Conservation (phyloP, 169 alveolate species). For the Plasmodium vivax region DNA sequence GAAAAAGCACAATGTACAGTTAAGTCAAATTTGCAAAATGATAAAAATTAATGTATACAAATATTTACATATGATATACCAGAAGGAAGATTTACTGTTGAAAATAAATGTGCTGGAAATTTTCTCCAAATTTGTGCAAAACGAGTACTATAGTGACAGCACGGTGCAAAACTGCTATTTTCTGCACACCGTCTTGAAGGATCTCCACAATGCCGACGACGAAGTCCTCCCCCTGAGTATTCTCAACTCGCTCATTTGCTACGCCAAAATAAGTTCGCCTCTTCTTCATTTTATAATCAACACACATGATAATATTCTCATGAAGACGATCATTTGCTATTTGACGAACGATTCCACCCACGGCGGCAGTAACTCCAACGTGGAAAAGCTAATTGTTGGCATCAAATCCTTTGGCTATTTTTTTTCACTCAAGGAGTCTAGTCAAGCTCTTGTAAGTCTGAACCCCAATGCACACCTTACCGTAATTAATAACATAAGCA, state of each 20-base stretch:
- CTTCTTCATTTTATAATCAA: conserved; percentile 3
- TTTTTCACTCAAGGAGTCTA: conserved; percentile 29
- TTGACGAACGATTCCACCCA: neutral
- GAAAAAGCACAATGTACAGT: conserved; percentile 32
- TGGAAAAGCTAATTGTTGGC: conserved; percentile 65
- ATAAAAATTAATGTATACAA: conserved; percentile 62
- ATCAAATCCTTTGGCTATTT: conserved; percentile 57
- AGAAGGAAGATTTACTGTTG: conserved; percentile 63
- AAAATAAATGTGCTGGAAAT: conserved; percentile 73
- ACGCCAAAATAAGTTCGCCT: conserved; percentile 3
- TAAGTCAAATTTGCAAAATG: conserved; percentile 4
- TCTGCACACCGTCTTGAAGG: conserved; percentile 26
- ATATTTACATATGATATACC: conserved; percentile 46
- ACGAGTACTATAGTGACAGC: neutral
- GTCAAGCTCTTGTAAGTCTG: conserved; percentile 10
- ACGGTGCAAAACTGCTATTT: conserved; percentile 5
- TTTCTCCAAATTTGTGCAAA: conserved; percentile 42
- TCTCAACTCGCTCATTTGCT: conserved; percentile 53
- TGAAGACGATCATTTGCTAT: conserved; percentile 36
- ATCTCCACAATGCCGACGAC: conserved; percentile 6
- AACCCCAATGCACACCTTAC: conserved; percentile 5
- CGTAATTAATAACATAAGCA: conserved; percentile 36
- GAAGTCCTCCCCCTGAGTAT: conserved; percentile 48
- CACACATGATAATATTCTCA: conserved; percentile 36
- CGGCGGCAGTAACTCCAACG: neutral